Percentiles rank a stretch among this genome's conserved stretches.
These are phyloP conservation scores for Azolla pinnata DNA, from an alignment of 75 land plant species.

Conservation along the genomic window DNA sequence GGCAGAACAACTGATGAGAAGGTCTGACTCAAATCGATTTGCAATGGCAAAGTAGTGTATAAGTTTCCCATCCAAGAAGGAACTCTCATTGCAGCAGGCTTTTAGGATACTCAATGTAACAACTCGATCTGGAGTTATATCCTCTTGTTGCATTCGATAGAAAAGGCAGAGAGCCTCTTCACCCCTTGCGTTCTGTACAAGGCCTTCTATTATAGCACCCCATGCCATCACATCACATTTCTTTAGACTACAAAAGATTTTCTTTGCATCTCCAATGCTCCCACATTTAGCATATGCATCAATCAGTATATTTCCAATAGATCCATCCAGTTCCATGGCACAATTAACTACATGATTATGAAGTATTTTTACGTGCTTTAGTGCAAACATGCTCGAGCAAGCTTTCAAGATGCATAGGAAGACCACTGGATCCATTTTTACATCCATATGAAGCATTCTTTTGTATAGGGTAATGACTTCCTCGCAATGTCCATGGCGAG, in stretches of 20 bases:
- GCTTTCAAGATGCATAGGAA: slow-evolving; percentile 28
- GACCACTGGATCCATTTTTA: slow-evolving; percentile 19
- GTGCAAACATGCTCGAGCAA: slow-evolving; percentile 32
- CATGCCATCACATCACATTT: slow-evolving; percentile 11
- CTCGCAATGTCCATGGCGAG: slow-evolving; percentile 35
- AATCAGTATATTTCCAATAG: slow-evolving; percentile 49
- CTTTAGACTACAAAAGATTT: slow-evolving; percentile 29
- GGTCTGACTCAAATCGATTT: slow-evolving; percentile 12
- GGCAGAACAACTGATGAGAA: slow-evolving; percentile 5
- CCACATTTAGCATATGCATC: slow-evolving; percentile 82
- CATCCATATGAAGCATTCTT: slow-evolving; percentile 3
- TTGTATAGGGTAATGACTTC: slow-evolving; percentile 28
- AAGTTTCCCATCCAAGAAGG: slow-evolving; percentile 16
- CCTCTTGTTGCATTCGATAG: slow-evolving; percentile 7
- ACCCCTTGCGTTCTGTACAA: neutral
- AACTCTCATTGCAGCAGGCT: slow-evolving; percentile 48
- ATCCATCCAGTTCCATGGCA: slow-evolving; percentile 19
- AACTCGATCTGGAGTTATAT: slow-evolving; percentile 29
- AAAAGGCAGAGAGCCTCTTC: slow-evolving; percentile 6
- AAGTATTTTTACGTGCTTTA: slow-evolving; percentile 27
- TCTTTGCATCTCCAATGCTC: slow-evolving; percentile 41
- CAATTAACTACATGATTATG: slow-evolving; percentile 38
- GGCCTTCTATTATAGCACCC: slow-evolving; percentile 13
- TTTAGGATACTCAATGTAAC: slow-evolving; percentile 49
- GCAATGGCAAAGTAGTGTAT: slow-evolving; percentile 6